These are phyloP conservation scores for Dendryphion nanum DNA, from an alignment of 2,329 filamentous ascomycete genomes.

Conservation along the genomic window DNA sequence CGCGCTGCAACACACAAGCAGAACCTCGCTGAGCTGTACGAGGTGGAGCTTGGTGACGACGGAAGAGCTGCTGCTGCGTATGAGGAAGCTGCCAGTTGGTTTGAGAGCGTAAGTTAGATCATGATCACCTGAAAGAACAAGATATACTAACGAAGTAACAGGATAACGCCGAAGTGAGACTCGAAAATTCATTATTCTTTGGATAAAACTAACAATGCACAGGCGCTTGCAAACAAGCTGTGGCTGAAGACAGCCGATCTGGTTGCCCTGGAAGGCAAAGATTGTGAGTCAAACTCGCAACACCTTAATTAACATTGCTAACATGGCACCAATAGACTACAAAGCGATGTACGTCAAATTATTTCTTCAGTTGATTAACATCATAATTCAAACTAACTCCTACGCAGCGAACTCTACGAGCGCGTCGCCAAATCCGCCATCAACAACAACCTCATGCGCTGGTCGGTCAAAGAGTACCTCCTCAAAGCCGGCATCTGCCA, in stretches of 20 bases:
- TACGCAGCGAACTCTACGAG: conserved; percentile 59
- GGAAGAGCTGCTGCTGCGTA: conserved; percentile 80
- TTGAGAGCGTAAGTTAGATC: conserved; percentile 54
- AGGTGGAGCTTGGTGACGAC: conserved; percentile 75
- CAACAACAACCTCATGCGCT: conserved; percentile 70
- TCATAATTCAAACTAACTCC: background rate
- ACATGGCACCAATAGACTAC: conserved; percentile 18
- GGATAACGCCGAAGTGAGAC: conserved; percentile 38
- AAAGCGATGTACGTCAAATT: conserved; percentile 25
- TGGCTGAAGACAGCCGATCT: conserved; percentile 91
- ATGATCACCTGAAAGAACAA: background rate
- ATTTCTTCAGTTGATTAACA: too few species aligned
- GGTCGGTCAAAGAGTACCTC: conserved; percentile 84
- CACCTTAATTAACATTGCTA: conserved; percentile 2
- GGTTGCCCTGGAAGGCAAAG: conserved; percentile 76
- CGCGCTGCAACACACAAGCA: conserved; percentile 90
- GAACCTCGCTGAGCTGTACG: conserved; percentile 80
- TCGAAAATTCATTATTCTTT: conserved; percentile 3
- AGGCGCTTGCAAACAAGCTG: conserved; percentile 81
- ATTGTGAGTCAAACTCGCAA: conserved; percentile 64
- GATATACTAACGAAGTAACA: conserved; percentile 5
- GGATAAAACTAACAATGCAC: conserved; percentile 22
- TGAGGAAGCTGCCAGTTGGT: conserved; percentile 84
- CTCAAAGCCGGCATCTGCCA: conserved; percentile 93
- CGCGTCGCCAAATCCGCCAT: conserved; percentile 75